Conservation (phyloP, 495 filamentous ascomycete genomes). For the Tuber calosporum region DNA sequence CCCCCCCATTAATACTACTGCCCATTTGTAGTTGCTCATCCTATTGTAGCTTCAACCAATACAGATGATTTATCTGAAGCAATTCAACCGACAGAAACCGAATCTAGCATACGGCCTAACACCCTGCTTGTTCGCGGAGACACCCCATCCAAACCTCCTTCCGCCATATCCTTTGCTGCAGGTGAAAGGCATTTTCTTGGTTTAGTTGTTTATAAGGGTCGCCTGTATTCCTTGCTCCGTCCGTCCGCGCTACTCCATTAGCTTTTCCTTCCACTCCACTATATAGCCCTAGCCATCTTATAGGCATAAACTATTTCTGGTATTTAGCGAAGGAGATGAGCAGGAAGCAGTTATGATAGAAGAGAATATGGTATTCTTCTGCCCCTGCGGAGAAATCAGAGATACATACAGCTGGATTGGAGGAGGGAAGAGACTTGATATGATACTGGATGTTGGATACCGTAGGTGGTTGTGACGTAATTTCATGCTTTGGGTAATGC, state of each 20-base stretch:
- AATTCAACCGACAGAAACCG: slow-evolving; percentile 33
- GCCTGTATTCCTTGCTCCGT: background rate
- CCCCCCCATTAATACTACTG: background rate
- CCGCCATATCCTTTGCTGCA: slow-evolving; percentile 31
- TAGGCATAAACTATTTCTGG: background rate
- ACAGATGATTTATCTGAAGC: slow-evolving; percentile 33
- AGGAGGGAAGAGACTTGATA: background rate
- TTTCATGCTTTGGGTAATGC: background rate
- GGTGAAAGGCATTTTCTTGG: background rate
- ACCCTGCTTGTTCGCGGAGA: slow-evolving; percentile 32
- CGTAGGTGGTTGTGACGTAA: background rate
- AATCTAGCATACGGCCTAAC: slow-evolving; percentile 28
- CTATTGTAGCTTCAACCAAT: background rate
- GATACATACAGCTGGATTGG: background rate
- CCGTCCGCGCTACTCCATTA: background rate
- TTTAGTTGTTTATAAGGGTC: background rate
- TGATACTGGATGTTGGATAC: background rate
- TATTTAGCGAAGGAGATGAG: background rate
- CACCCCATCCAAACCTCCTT: slow-evolving; percentile 31
- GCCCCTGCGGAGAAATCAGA: background rate
- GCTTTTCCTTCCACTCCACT: background rate
- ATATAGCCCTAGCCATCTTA: background rate
- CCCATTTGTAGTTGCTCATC: background rate
- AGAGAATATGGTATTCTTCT: background rate
- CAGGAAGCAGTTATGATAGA: background rate